Evolutionary conservation across 257 asterid species (phyloP), one percentile per base, ranked within the genome.

Genomic region (Euphrasia confusa): DNA sequence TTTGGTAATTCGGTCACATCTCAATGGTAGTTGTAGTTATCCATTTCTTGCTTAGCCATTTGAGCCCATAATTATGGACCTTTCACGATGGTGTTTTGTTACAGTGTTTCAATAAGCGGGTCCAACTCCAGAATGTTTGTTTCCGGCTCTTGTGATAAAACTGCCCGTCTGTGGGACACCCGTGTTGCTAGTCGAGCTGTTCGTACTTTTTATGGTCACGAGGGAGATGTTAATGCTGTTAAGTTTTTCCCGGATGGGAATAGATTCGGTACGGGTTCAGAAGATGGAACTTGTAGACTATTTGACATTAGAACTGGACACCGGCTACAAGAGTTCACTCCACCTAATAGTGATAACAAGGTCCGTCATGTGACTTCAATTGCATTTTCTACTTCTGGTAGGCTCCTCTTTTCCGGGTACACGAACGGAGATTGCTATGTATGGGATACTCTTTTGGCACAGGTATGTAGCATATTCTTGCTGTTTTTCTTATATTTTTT

Each of bases 151-250:
- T 89, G 97, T 74, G 99, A 93, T 80, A 63, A 85, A 65, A 93
- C 99, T 71, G 96, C 91, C 63, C 90, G 90, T 26, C 72, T 93
- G 58, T 93, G 99, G 99, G 97, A 93, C 69, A 89, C 95, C 10
- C 94, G 99, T 42, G 96, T 85, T 76, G 99, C 99, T 62, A 89
- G 99, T 81, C 89, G 97, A 66, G 96, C 99, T 60, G 95, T 83
- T 50, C 77, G 90, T 49, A 89, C 99, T 53, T 93, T 89, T 69
- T 80, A 83, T 77, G 97, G 96, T 55, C 97, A 89, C 13, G 87
- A 80, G 76, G 92, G 96, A 71, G 99, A 93, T 77, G 97, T 93
- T 69, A 85, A 77, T 80, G 54, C 96, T 48, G 97, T 93, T 30
- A 93, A 85, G 87, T 92, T 89, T 75, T 89, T 92, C 61, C 95